Evolutionary conservation across 1,139 yeast genomes (phyloP).

Genomic region (Candida neerlandica): DNA sequence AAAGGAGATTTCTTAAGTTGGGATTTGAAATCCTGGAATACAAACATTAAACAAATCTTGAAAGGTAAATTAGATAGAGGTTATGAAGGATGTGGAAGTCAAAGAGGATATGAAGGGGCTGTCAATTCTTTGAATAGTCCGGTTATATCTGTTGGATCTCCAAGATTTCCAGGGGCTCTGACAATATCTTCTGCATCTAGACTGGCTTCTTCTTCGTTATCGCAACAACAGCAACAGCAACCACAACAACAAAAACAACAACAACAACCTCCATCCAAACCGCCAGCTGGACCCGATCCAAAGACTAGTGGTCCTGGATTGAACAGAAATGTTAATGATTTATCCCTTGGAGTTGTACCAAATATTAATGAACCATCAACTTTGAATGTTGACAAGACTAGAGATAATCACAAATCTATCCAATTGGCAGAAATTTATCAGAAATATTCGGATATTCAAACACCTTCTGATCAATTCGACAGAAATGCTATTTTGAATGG

Average conservation of each 20-base stretch:
- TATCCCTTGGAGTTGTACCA: conserved; percentile 13
- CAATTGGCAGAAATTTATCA: conserved; percentile 50
- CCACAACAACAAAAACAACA: conserved; percentile 2
- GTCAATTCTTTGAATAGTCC: conserved; percentile 47
- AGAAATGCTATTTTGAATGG: conserved; percentile 41
- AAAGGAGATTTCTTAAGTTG: conserved; percentile 45
- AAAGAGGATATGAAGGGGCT: conserved; percentile 64
- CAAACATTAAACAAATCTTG: conserved; percentile 62
- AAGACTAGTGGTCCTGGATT: conserved; percentile 11
- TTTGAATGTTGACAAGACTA: not conserved
- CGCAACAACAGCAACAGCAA: not conserved
- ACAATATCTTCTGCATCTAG: conserved; percentile 3
- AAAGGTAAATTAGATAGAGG: conserved; percentile 69
- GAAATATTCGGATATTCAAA: conserved; percentile 43
- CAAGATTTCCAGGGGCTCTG: conserved; percentile 9
- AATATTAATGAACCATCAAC: not conserved
- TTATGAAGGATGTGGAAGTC: conserved; percentile 81
- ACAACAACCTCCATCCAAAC: not conserved
- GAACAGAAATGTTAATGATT: conserved; percentile 14
- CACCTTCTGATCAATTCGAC: conserved; percentile 45
- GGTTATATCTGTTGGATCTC: conserved; percentile 15
- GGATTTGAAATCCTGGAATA: conserved; percentile 72
- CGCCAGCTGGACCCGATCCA: conserved; percentile 8
- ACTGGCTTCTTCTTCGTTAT: conserved; percentile 7
- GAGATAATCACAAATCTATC: conserved; percentile 33